Percentiles rank a stretch among this genome's conserved stretches.
These are phyloP conservation scores for Penicillium sp. DNA, from an alignment of 2,329 filamentous ascomycete genomes.

Conservation along the genomic window DNA sequence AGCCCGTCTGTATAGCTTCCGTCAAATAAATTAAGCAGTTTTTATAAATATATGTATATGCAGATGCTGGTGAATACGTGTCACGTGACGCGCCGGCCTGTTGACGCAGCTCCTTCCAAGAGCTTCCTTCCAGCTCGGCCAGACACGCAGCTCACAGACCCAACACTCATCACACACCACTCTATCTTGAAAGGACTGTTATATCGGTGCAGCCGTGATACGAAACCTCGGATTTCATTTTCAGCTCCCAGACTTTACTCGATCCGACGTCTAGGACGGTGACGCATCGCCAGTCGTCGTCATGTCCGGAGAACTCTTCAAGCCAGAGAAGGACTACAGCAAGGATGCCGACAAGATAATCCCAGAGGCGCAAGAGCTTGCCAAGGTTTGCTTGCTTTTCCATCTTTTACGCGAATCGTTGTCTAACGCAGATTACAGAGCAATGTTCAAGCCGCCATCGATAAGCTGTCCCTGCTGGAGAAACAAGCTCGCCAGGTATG, in stretches of 20 bases:
- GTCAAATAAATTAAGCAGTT: too few species aligned
- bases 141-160: not conserved
- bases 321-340: constrained; percentile 98
- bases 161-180: not conserved
- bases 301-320: constrained; percentile 80
- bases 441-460: constrained; percentile 81
- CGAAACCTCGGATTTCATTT: not conserved
- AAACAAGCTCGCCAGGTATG: constrained; percentile 93
- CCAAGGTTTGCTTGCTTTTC: constrained; percentile 59
- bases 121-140: not conserved
- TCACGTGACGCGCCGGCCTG: not conserved
- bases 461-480: constrained; percentile 87
- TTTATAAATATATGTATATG: too few species aligned
- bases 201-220: not conserved
- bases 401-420: not conserved
- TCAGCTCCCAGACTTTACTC: not conserved
- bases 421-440: constrained; percentile 24
- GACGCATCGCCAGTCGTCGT: constrained; percentile 30
- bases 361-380: constrained; percentile 83
- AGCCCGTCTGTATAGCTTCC: too few species aligned
- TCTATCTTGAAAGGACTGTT: not conserved
- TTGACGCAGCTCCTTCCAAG: not conserved
- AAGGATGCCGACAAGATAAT: constrained; percentile 93
- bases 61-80: too few species aligned
- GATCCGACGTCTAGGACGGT: constrained; percentile 3